A percentile compares a stretch with the other conserved stretches of the same genome.
Evolutionary conservation across 2,329 filamentous ascomycete genomes (phyloP).

Genomic region (Aspergillus udagawae): DNA sequence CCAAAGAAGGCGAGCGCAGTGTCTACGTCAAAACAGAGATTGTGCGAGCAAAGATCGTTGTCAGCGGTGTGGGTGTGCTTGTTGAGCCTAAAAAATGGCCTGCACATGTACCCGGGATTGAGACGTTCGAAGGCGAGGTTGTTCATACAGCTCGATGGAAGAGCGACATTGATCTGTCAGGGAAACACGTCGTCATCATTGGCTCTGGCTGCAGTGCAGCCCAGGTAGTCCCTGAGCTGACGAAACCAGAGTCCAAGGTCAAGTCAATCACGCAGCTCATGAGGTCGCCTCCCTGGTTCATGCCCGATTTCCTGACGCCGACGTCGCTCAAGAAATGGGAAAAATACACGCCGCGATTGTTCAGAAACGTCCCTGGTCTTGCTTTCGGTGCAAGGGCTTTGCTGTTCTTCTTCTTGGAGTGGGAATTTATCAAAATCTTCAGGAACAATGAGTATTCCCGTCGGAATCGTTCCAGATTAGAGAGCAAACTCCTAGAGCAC

Average conservation of each 20-base stretch:
- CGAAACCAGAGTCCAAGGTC: conserved; percentile 16
- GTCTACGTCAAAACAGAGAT: conserved; percentile 51
- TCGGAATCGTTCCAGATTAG: conserved; percentile 7
- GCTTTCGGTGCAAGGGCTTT: neutral
- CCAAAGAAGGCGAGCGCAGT: conserved; percentile 42
- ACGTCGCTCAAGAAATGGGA: neutral
- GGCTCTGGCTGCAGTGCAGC: conserved; percentile 31
- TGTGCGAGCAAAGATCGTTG: conserved; percentile 52
- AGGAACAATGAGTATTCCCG: conserved; percentile 18
- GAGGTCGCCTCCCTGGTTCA: neutral
- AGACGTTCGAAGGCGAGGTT: conserved; percentile 24
- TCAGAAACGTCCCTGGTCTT: neutral
- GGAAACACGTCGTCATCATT: conserved; percentile 27
- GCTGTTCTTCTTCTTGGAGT: neutral
- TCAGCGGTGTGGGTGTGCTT: conserved; percentile 53
- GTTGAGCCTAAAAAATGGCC: conserved; percentile 53
- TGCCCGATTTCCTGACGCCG: neutral
- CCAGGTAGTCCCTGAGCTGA: conserved; percentile 25
- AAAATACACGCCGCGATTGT: neutral
- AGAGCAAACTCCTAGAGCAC: conserved; percentile 14
- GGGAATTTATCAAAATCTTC: conserved; percentile 11
- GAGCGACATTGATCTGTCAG: conserved; percentile 17
- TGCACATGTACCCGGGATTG: conserved; percentile 37
- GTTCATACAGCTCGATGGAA: conserved; percentile 30
- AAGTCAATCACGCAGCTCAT: conserved; percentile 29